A percentile compares a stretch with the other conserved stretches of the same genome.
Conservation (phyloP, 2,329 filamentous ascomycete species). For the Exophiala sp. region DNA sequence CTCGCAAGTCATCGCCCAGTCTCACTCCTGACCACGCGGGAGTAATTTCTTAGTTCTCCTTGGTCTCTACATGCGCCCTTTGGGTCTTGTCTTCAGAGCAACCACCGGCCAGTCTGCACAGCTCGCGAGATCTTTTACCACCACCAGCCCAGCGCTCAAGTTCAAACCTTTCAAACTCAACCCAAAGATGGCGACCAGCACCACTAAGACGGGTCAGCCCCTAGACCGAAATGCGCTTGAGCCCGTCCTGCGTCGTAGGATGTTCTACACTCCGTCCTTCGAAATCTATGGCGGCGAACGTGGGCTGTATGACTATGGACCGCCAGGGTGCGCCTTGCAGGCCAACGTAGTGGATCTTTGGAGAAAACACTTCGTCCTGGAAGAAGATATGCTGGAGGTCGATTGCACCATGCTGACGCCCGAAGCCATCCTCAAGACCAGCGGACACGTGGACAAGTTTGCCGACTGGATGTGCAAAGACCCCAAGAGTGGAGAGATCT, state of each 20-base stretch:
- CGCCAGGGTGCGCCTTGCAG: constrained; percentile 78
- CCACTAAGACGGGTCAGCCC: constrained; percentile 81
- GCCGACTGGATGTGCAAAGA: constrained; percentile 99
- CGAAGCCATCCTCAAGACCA: constrained; percentile 88
- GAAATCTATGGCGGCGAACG: constrained; percentile 89
- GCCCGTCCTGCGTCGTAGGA: constrained; percentile 74
- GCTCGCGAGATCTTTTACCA: constrained; percentile 38
- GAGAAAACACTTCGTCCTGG: constrained; percentile 88
- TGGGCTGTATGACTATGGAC: constrained; percentile 89
- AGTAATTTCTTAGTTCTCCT: neutral
- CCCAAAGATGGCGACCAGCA: constrained; percentile 54
- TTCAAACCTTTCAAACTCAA: constrained; percentile 29
- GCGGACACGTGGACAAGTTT: constrained; percentile 95
- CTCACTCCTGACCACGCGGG: neutral
- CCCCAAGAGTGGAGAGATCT: constrained; percentile 92
- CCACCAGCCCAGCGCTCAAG: constrained; percentile 33
- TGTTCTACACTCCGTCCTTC: constrained; percentile 94
- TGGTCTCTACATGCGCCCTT: constrained; percentile 20
- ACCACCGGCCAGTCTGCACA: constrained; percentile 33
- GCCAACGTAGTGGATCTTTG: constrained; percentile 82
- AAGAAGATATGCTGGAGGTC: constrained; percentile 92
- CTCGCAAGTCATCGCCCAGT: constrained; percentile 5
- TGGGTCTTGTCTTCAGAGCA: constrained; percentile 11
- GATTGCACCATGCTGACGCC: constrained; percentile 93
- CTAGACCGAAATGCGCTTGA: constrained; percentile 79